Evolutionary conservation across 2,329 filamentous ascomycete genomes (phyloP).

Genomic region (Sporothrix sp.): DNA sequence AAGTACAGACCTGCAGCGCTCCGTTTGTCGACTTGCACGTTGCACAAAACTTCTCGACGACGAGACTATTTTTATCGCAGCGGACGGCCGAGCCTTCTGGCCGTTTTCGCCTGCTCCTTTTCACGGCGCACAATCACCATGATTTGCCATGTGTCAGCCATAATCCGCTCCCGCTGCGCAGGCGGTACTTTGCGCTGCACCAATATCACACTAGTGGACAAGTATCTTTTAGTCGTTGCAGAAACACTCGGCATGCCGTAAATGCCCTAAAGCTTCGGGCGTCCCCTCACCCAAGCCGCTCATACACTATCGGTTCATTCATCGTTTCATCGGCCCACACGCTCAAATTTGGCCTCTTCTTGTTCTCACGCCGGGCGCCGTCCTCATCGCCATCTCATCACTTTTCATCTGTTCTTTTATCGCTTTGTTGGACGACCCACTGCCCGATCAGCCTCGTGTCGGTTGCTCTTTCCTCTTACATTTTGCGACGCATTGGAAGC

Average conservation of each 20-base stretch:
- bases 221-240: background rate
- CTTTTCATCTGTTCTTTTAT: background rate
- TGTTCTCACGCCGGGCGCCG: background rate
- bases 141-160: no score
- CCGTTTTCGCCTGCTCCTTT: no score
- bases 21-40: no score
- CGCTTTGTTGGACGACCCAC: background rate
- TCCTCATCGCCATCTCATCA: background rate
- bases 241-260: background rate
- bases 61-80: no score
- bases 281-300: conserved; percentile 1
- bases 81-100: no score
- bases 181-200: background rate
- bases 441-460: background rate
- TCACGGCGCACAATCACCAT: no score
- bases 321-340: background rate
- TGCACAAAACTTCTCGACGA: no score
- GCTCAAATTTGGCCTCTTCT: background rate
- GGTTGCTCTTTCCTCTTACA: background rate
- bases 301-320: background rate
- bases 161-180: no score
- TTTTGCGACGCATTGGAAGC: background rate
- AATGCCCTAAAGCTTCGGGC: background rate
- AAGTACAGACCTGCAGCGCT: no score
- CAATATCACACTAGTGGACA: background rate